Evolutionary conservation across 441 rosid species (phyloP).

Genomic region (Mallotus japonicus): DNA sequence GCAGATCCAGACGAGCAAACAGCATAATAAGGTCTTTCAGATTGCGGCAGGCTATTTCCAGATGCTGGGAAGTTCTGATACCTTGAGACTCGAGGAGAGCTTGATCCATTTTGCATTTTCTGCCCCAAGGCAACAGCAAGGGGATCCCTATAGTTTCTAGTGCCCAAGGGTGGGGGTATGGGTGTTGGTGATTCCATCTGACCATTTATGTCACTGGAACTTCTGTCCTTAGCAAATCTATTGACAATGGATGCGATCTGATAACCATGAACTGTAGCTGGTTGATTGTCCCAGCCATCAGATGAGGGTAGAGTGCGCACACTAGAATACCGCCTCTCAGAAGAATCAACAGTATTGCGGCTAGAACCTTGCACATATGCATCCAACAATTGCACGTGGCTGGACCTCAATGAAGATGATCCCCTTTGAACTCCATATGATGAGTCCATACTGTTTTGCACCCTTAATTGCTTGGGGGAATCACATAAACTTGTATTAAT

Average conservation of each 20-base stretch:
- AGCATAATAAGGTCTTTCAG: slow-evolving; percentile 54
- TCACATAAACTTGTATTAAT: slow-evolving; percentile 47
- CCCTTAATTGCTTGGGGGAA: slow-evolving; percentile 56
- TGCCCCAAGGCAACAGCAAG: slow-evolving; percentile 50
- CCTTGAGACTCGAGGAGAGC: slow-evolving; percentile 57
- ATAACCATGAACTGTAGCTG: slow-evolving; percentile 81
- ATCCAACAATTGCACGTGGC: slow-evolving; percentile 48
- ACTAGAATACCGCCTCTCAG: slow-evolving; percentile 67
- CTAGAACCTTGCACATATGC: slow-evolving; percentile 52
- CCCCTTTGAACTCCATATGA: slow-evolving; percentile 58
- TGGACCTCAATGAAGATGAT: slow-evolving; percentile 56
- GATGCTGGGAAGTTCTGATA: slow-evolving; percentile 54
- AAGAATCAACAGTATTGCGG: slow-evolving; percentile 38
- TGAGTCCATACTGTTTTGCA: slow-evolving; percentile 55
- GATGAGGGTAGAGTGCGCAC: slow-evolving; percentile 58
- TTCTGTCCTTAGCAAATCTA: slow-evolving; percentile 56
- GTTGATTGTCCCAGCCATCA: slow-evolving; percentile 66
- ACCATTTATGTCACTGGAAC: slow-evolving; percentile 46
- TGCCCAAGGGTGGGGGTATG: slow-evolving; percentile 44
- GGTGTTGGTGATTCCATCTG: slow-evolving; percentile 53
- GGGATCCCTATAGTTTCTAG: slow-evolving; percentile 53
- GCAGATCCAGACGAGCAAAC: slow-evolving; percentile 40
- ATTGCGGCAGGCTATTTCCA: slow-evolving; percentile 49
- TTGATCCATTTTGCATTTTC: slow-evolving; percentile 56
- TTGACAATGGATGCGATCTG: slow-evolving; percentile 58